phyloP scores from a whole-genome alignment of 139 green algal species.

The Chlorella sp. region DNA sequence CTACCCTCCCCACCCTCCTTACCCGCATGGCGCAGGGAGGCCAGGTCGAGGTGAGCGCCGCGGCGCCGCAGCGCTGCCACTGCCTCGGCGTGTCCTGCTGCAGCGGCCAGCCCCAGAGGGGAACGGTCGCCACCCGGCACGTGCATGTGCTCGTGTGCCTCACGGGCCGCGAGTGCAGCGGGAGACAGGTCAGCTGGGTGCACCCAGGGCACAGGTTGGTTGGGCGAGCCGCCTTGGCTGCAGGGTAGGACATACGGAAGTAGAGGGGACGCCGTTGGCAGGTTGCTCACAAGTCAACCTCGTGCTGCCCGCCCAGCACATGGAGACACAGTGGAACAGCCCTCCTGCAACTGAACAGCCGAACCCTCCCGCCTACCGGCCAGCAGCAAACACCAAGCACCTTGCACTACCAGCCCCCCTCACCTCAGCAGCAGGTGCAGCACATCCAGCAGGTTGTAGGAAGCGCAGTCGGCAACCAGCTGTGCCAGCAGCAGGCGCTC shows the following conservation, averaged over 20 bases:
- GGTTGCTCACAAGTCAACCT: background rate
- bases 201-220: background rate
- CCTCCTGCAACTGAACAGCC: too few relatives aligned
- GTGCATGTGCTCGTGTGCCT: too few relatives aligned
- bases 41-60: background rate
- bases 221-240: constrained; percentile 13
- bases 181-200: background rate
- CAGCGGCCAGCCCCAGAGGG: constrained; percentile 16
- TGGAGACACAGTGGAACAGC: too few relatives aligned
- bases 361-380: too few relatives aligned
- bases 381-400: background rate
- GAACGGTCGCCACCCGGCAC: background rate
- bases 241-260: background rate
- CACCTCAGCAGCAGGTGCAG: constrained; percentile 29
- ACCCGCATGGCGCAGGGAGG: background rate
- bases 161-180: background rate
- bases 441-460: background rate
- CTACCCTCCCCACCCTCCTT: background rate
- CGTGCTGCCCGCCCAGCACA: too few relatives aligned
- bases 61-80: background rate
- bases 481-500: background rate
- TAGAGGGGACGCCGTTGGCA: background rate
- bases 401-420: background rate
- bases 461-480: background rate
- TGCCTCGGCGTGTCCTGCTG: background rate